phyloP scores from a whole-genome alignment of 1,284 basidiomycete genomes.

The Fomitopsis schrenkii region DNA sequence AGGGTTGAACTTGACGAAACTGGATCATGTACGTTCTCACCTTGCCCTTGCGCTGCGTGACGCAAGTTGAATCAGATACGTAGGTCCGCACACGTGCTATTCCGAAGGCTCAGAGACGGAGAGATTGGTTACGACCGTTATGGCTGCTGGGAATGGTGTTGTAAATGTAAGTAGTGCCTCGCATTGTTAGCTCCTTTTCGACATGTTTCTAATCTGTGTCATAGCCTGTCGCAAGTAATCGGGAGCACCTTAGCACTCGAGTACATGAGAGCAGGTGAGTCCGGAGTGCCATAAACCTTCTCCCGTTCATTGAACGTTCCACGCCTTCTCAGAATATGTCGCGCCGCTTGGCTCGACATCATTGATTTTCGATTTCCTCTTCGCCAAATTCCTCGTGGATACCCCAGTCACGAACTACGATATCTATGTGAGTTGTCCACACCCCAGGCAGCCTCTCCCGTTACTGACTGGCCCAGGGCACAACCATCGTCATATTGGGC shows the following conservation, averaged over 20 bases:
- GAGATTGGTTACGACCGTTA: constrained; percentile 73
- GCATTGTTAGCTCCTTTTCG: no score
- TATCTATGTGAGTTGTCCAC: constrained; percentile 52
- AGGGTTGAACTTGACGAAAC: constrained; percentile 79
- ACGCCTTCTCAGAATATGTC: constrained; percentile 61
- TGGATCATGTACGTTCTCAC: constrained; percentile 65
- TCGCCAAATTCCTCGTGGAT: constrained; percentile 79
- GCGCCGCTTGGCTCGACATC: constrained; percentile 82
- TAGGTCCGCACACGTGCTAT: constrained; percentile 68
- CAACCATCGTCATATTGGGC: constrained; percentile 74
- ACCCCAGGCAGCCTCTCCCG: not conserved
- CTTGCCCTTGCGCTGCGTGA: not conserved
- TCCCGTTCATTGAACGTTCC: not conserved
- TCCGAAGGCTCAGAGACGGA: constrained; percentile 63
- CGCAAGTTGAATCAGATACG: not conserved
- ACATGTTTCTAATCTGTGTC: not conserved
- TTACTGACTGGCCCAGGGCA: constrained; percentile 49
- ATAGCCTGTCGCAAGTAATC: constrained; percentile 76
- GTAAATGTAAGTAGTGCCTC: constrained; percentile 52
- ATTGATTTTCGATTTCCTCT: constrained; percentile 86
- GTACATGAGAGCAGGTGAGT: constrained; percentile 77
- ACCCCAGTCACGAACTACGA: constrained; percentile 79
- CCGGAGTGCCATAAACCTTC: not conserved
- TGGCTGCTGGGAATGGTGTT: constrained; percentile 83
- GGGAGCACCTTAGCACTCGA: constrained; percentile 83